phyloP scores from a whole-genome alignment of 169 alveolate genomes.

The Cryptosporidium tyzzeri region DNA sequence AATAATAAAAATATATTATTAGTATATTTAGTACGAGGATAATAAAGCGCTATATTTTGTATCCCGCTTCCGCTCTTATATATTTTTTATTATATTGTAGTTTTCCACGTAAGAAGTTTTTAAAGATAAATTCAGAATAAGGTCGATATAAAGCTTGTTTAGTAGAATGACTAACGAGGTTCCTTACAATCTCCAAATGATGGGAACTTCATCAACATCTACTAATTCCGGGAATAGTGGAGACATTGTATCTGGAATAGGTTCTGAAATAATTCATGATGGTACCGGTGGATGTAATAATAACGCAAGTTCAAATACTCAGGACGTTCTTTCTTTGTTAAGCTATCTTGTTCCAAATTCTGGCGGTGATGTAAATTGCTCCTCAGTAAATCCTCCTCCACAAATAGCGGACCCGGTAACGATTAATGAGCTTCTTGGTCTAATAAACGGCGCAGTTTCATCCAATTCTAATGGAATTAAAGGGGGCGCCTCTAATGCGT shows the following conservation, averaged over 20 bases:
- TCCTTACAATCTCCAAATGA: constrained; percentile 55
- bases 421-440: constrained; percentile 66
- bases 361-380: constrained; percentile 42
- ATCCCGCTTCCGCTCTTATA: constrained; percentile 76
- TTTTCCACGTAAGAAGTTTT: constrained; percentile 71
- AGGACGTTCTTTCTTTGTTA: constrained; percentile 58
- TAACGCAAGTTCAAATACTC: constrained; percentile 38
- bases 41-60: constrained; percentile 25
- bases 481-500: constrained; percentile 19
- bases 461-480: constrained; percentile 61
- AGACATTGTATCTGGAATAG: constrained; percentile 49
- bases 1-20: neutral
- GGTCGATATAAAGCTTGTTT: constrained; percentile 55
- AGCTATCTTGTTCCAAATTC: constrained; percentile 75
- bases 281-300: constrained; percentile 48
- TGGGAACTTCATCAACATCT: constrained; percentile 75
- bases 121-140: constrained; percentile 10
- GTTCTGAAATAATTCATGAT: constrained; percentile 50
- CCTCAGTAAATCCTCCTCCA: constrained; percentile 60
- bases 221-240: constrained; percentile 67
- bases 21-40: constrained; percentile 11
- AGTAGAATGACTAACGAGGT: constrained; percentile 66
- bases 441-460: constrained; percentile 75
- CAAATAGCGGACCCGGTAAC: constrained; percentile 76
- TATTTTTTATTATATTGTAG: constrained; percentile 22